A percentile compares a stretch with the other conserved stretches of the same genome.
Conservation (phyloP, 176 grass and related monocot species). For the Triticum dicoccoides region DNA sequence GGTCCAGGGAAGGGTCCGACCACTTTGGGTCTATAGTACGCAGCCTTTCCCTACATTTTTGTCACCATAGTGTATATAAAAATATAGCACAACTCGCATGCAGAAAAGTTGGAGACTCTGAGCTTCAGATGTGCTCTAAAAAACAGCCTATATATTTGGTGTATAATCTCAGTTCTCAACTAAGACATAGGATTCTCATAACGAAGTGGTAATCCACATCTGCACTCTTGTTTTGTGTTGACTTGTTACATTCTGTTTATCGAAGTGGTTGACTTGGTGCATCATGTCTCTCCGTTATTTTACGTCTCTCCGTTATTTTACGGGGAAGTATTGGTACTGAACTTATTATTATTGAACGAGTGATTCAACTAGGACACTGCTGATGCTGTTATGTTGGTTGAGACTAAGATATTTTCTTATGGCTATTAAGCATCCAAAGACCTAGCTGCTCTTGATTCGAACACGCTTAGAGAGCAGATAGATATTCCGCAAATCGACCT, state of each 20-base stretch:
- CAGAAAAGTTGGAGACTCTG: not conserved
- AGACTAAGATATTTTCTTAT: not conserved
- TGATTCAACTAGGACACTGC: not conserved
- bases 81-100: not conserved
- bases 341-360: not conserved
- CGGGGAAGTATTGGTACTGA: not conserved
- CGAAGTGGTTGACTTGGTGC: not conserved
- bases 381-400: not conserved
- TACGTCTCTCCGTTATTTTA: not conserved
- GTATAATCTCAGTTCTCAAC: not conserved
- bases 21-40: no score
- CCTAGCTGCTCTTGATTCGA: not conserved
- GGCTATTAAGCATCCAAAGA: not conserved
- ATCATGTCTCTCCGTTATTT: not conserved
- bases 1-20: no score
- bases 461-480: not conserved
- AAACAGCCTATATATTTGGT: not conserved
- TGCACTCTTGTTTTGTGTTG: not conserved
- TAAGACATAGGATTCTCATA: not conserved
- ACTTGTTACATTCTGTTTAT: not conserved
- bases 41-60: not conserved
- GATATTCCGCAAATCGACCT: not conserved
- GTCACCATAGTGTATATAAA: not conserved
- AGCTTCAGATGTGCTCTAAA: not conserved
- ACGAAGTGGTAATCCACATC: not conserved